Evolutionary conservation across 306 rosid species (phyloP).

Genomic region (Castanospermum australe): DNA sequence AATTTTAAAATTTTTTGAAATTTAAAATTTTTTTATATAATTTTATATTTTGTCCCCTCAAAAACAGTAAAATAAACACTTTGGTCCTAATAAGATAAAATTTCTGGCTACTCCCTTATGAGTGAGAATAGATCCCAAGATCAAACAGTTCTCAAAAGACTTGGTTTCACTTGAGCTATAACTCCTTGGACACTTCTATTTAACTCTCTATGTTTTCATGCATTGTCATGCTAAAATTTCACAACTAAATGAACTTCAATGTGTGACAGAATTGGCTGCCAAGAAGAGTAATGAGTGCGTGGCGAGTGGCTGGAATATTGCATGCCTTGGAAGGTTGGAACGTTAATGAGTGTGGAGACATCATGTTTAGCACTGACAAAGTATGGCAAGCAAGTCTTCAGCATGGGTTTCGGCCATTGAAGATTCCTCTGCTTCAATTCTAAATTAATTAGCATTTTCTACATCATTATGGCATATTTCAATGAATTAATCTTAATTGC

Average conservation of each 20-base stretch:
- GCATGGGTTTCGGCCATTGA: constrained; percentile 52
- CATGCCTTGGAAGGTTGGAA: constrained; percentile 67
- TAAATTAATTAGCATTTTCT: not conserved
- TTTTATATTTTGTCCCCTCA: too few species aligned
- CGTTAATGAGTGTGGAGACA: constrained; percentile 48
- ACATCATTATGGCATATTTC: not conserved
- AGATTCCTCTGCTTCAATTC: constrained; percentile 8
- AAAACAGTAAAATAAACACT: too few species aligned
- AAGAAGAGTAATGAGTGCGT: constrained; percentile 67
- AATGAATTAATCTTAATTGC: not conserved
- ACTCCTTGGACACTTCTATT: too few species aligned
- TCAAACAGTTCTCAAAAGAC: too few species aligned
- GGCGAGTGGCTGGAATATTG: constrained; percentile 59
- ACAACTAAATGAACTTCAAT: not conserved
- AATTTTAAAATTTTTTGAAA: too few species aligned
- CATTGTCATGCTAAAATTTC: not conserved
- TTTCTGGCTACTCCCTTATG: too few species aligned
- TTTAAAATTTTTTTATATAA: too few species aligned
- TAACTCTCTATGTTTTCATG: not conserved
- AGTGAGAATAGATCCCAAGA: too few species aligned
- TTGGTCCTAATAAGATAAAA: too few species aligned
- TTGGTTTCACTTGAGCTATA: too few species aligned
- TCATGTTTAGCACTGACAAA: constrained; percentile 15
- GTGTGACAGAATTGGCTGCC: constrained; percentile 50
- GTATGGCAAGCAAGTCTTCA: constrained; percentile 57